Conservation (phyloP, 75 land plant genomes). For the Selaginella moellendorffii region DNA sequence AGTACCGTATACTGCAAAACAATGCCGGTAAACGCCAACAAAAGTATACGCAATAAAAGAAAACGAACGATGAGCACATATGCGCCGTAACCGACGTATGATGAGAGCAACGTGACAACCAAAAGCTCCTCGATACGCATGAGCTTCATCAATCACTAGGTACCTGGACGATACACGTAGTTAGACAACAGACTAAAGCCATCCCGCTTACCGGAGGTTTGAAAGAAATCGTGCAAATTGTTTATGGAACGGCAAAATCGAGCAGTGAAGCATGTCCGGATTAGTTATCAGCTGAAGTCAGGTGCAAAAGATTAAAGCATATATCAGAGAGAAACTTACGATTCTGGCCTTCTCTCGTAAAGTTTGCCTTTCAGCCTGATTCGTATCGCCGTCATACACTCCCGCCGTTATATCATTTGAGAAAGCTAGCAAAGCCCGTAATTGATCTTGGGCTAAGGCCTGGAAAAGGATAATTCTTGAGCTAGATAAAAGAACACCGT, state of each 20-base stretch:
- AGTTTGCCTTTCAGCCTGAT: constrained; percentile 39
- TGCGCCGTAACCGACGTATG: constrained; percentile 61
- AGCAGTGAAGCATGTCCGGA: constrained; percentile 93
- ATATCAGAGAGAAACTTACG: constrained; percentile 23
- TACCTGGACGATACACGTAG: constrained; percentile 33
- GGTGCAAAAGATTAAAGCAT: neutral
- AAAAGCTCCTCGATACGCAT: constrained; percentile 92
- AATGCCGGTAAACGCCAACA: constrained; percentile 39
- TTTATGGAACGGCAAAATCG: constrained; percentile 77
- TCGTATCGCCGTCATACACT: constrained; percentile 93
- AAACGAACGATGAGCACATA: constrained; percentile 60
- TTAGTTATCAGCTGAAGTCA: constrained; percentile 74
- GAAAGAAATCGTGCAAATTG: constrained; percentile 68
- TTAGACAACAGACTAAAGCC: neutral
- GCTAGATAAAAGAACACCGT: neutral
- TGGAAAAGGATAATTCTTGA: constrained; percentile 14
- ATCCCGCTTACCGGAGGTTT: constrained; percentile 52
- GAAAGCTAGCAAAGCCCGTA: constrained; percentile 47
- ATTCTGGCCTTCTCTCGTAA: constrained; percentile 74
- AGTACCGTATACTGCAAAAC: constrained; percentile 73
- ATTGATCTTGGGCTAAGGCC: constrained; percentile 99
- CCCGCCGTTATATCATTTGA: constrained; percentile 33
- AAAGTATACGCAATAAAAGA: constrained; percentile 9
- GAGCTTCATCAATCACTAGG: constrained; percentile 97
- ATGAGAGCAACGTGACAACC: constrained; percentile 91